Evolutionary conservation across 805 yeast genomes (phyloP).

Genomic region (Ascoidea asiatica): DNA sequence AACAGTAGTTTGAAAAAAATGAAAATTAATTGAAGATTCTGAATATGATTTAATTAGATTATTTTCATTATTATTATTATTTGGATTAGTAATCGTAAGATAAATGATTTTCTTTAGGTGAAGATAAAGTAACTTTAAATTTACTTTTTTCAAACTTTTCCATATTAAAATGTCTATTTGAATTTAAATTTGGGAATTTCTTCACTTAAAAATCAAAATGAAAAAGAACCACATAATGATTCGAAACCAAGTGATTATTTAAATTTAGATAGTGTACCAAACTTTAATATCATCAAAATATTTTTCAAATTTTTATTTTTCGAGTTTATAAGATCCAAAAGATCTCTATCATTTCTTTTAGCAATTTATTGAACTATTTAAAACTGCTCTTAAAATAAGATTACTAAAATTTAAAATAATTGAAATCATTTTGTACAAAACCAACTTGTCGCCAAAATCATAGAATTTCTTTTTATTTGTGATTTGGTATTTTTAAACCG

Average conservation of each 20-base stretch:
- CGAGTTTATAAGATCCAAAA: background rate
- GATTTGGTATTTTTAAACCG: too few relatives aligned
- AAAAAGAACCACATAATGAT: too few relatives aligned
- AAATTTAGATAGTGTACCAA: background rate
- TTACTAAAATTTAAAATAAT: constrained; percentile 1
- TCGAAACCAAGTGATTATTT: too few relatives aligned
- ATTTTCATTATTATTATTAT: too few relatives aligned
- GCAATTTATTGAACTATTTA: constrained; percentile 1
- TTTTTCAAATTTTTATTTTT: too few relatives aligned
- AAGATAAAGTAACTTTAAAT: constrained; percentile 15
- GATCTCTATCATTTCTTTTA: constrained; percentile 2
- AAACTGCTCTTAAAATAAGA: background rate
- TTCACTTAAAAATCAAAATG: background rate
- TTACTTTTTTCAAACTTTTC: too few relatives aligned
- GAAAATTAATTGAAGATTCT: background rate
- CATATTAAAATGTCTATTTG: too few relatives aligned
- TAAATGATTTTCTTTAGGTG: constrained; percentile 11
- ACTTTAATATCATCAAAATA: too few relatives aligned
- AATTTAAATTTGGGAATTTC: background rate
- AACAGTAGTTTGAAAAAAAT: background rate
- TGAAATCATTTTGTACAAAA: too few relatives aligned
- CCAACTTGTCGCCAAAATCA: too few relatives aligned
- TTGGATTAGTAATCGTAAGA: constrained; percentile 6
- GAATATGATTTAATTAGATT: too few relatives aligned
- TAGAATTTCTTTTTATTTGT: too few relatives aligned